phyloP scores from a whole-genome alignment of 306 rosid genomes.

The Cucurbita moschata region DNA sequence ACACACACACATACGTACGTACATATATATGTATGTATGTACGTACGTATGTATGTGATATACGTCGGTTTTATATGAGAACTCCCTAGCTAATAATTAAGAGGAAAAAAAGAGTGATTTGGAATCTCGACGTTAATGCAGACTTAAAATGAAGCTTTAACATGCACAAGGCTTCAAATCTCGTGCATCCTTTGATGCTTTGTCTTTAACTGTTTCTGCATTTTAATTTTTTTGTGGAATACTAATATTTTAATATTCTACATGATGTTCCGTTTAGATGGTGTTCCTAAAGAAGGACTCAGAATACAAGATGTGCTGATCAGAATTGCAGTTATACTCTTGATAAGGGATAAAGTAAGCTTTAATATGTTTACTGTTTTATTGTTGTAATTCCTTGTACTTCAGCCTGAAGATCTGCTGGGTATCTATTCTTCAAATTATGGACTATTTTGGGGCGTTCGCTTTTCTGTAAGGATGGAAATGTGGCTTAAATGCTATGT shows the following conservation, averaged over 20 bases:
- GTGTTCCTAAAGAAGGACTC: slow-evolving; percentile 98
- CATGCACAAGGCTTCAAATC: background rate
- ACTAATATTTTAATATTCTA: background rate
- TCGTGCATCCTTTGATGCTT: background rate
- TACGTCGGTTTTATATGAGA: background rate
- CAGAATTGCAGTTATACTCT: slow-evolving; percentile 64
- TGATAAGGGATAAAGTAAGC: slow-evolving; percentile 76
- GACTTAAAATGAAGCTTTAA: background rate
- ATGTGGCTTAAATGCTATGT: background rate
- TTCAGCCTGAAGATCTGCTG: background rate
- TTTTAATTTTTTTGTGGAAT: slow-evolving; percentile 5
- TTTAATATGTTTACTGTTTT: background rate
- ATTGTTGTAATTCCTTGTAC: background rate
- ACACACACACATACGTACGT: too few relatives aligned
- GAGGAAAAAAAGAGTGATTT: background rate
- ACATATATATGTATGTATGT: too few relatives aligned
- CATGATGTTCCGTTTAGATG: slow-evolving; percentile 43
- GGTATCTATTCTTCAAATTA: background rate
- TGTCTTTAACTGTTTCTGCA: background rate
- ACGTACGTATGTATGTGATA: too few relatives aligned
- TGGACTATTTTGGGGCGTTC: background rate
- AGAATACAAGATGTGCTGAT: slow-evolving; percentile 81
- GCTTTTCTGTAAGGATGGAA: background rate
- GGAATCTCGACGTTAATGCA: background rate
- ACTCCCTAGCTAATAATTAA: background rate